Evolutionary conservation across 306 rosid species (phyloP).

Genomic region (Sesbania bispinosa): DNA sequence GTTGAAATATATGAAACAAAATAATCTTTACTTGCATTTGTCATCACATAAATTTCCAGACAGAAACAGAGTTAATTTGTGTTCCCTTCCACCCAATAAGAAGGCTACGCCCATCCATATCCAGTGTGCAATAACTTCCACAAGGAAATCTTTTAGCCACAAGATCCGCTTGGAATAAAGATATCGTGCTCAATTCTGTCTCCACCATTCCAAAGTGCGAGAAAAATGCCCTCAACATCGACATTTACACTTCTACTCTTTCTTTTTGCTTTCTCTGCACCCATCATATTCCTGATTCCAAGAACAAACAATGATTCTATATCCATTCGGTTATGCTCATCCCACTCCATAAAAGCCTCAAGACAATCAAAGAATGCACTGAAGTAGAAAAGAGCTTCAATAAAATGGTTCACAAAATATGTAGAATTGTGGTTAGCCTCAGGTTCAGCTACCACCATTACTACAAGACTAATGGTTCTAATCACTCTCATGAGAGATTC

Average conservation of each 20-base stretch:
- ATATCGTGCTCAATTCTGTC: conserved; percentile 44
- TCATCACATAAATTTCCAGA: conserved; percentile 50
- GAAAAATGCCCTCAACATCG: conserved; percentile 73
- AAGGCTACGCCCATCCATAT: conserved; percentile 41
- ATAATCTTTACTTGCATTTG: neutral
- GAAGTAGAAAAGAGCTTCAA: conserved; percentile 57
- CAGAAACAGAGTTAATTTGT: conserved; percentile 54
- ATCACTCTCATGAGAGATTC: conserved; percentile 49
- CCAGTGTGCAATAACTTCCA: conserved; percentile 41
- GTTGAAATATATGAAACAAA: too few relatives aligned
- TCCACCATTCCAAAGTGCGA: conserved; percentile 54
- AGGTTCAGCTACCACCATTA: conserved; percentile 49
- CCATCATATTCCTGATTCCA: conserved; percentile 53
- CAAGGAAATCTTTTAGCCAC: conserved; percentile 41
- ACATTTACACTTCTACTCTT: conserved; percentile 43
- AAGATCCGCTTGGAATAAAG: conserved; percentile 54
- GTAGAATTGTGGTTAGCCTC: conserved; percentile 63
- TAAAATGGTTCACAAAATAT: conserved; percentile 55
- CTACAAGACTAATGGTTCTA: conserved; percentile 34
- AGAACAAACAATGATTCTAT: conserved; percentile 40
- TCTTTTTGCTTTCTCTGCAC: conserved; percentile 56
- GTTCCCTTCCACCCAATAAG: conserved; percentile 71
- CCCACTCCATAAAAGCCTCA: conserved; percentile 39
- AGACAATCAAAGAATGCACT: conserved; percentile 57
- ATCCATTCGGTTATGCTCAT: conserved; percentile 38